phyloP scores from a whole-genome alignment of 2,329 filamentous ascomycete species.

The Colletotrichum sansevieriae region DNA sequence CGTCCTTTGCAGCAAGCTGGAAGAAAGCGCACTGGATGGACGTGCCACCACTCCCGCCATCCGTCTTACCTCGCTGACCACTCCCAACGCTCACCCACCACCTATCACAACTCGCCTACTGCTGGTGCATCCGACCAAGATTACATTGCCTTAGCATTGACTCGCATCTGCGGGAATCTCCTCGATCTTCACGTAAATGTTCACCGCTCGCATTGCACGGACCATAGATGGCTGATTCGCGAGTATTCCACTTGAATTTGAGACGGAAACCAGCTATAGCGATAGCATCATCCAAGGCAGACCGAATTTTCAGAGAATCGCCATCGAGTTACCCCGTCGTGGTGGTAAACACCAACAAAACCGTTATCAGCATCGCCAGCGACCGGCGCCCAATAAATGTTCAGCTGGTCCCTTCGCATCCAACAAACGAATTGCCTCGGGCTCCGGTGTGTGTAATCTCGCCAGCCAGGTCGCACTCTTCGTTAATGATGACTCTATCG shows the following conservation, averaged over 20 bases:
- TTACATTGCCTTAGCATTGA: constrained; percentile 13
- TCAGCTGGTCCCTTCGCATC: constrained; percentile 55
- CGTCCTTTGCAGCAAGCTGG: neutral
- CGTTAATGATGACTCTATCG: constrained; percentile 78
- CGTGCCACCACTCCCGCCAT: neutral
- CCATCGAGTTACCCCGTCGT: constrained; percentile 2
- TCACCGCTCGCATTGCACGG: constrained; percentile 30
- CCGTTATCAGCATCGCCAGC: constrained; percentile 16
- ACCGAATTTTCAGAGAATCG: too few relatives aligned
- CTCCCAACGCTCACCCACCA: neutral
- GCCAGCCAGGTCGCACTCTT: constrained; percentile 67
- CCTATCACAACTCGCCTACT: constrained; percentile 9
- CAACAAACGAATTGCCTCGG: constrained; percentile 77
- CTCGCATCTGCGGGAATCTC: constrained; percentile 8
- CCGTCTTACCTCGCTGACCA: neutral
- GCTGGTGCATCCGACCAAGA: constrained; percentile 6
- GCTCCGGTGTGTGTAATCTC: constrained; percentile 79
- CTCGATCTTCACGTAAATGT: constrained; percentile 12
- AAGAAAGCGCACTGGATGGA: neutral
- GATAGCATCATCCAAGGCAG: too few relatives aligned
- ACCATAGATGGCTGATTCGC: neutral
- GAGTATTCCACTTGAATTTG: neutral
- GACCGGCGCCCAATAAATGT: neutral
- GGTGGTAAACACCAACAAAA: constrained; percentile 26
- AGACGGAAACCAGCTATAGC: too few relatives aligned